phyloP scores from a whole-genome alignment of 1,139 yeast genomes.

The Suzukiozyma palmioleophila region DNA sequence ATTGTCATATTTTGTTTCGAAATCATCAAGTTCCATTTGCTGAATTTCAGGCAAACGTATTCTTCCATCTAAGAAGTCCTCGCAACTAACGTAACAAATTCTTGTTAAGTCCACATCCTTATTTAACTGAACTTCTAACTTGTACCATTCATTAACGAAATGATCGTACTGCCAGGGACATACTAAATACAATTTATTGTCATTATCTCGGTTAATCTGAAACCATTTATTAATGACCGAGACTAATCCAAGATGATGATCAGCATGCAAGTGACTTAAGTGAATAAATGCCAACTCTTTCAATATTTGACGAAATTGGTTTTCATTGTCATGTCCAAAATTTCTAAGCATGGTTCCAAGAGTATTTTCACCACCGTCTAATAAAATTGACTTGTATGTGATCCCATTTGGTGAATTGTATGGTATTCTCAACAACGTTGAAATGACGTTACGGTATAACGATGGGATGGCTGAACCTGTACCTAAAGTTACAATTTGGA shows the following conservation, averaged over 20 bases:
- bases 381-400: conserved; percentile 43
- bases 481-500: conserved; percentile 77
- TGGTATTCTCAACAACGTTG: conserved; percentile 73
- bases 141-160: conserved; percentile 70
- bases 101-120: conserved; percentile 34
- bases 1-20: conserved; percentile 27
- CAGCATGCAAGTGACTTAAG: conserved; percentile 93
- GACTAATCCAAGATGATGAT: conserved; percentile 85
- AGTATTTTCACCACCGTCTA: conserved; percentile 96
- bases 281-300: conserved; percentile 61
- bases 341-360: conserved; percentile 66
- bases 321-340: conserved; percentile 40
- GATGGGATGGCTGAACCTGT: conserved; percentile 95
- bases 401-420: conserved; percentile 19
- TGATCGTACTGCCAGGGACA: conserved; percentile 73
- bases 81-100: conserved; percentile 61
- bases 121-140: conserved; percentile 39
- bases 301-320: conserved; percentile 35
- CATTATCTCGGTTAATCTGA: conserved; percentile 24
- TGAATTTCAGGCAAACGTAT: conserved; percentile 22
- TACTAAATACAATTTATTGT: conserved; percentile 47
- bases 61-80: conserved; percentile 42
- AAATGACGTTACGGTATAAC: conserved; percentile 75
- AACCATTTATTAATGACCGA: conserved; percentile 72
- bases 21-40: conserved; percentile 27